Conservation (phyloP, 192 early-diverging fungal species). For the Backusella luteola region DNA sequence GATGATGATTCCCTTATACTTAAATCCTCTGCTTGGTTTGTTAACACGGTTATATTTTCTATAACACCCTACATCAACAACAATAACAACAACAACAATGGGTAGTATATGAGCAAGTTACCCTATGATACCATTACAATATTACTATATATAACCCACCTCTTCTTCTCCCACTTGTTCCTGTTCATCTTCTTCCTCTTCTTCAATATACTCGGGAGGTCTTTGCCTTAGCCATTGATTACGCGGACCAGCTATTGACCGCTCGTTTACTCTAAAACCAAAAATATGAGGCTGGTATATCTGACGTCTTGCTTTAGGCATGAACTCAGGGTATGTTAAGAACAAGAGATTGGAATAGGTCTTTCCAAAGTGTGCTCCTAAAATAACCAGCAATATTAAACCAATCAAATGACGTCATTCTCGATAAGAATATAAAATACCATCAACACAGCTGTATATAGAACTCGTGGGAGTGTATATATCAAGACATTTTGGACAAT, state of each 20-base stretch:
- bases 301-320: slow-evolving; percentile 53
- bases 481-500: slow-evolving; percentile 77
- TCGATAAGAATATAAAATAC: slow-evolving; percentile 27
- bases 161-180: neutral
- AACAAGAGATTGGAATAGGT: slow-evolving; percentile 92
- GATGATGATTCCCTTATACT: slow-evolving; percentile 4
- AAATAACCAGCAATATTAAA: neutral
- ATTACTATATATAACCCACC: neutral
- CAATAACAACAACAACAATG: no score
- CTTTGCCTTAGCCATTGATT: slow-evolving; percentile 88
- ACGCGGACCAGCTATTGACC: slow-evolving; percentile 72
- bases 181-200: slow-evolving; percentile 18
- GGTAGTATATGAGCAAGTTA: no score
- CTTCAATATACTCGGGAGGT: slow-evolving; percentile 19
- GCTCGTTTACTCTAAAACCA: slow-evolving; percentile 86
- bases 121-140: no score
- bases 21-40: slow-evolving; percentile 3
- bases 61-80: neutral
- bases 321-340: slow-evolving; percentile 78
- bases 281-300: slow-evolving; percentile 87
- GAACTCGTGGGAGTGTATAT: slow-evolving; percentile 71
- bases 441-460: slow-evolving; percentile 66
- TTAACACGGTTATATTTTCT: neutral
- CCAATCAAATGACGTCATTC: slow-evolving; percentile 22
- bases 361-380: slow-evolving; percentile 92